Percentiles rank a stretch among this genome's conserved stretches.
phyloP scores from a whole-genome alignment of 31 red algal species.

The Asparagopsis taxiformis region DNA sequence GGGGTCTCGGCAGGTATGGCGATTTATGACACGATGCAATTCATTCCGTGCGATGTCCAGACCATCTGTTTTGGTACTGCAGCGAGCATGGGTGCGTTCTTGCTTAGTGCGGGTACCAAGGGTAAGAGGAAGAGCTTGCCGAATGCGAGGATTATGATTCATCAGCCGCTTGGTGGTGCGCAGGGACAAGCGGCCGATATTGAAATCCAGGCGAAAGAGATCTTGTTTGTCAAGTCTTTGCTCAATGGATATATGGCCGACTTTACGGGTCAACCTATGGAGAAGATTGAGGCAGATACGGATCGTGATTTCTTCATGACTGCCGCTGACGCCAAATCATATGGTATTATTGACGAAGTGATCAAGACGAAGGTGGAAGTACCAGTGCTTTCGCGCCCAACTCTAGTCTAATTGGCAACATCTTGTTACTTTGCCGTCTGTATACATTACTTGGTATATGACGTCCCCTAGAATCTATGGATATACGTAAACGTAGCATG shows the following conservation, averaged over 20 bases:
- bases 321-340: slow-evolving; percentile 88
- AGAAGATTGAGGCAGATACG: slow-evolving; percentile 93
- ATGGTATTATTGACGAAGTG: slow-evolving; percentile 98
- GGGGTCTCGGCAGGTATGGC: slow-evolving; percentile 91
- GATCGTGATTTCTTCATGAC: slow-evolving; percentile 99
- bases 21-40: slow-evolving; percentile 99
- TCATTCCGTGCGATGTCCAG: slow-evolving; percentile 93
- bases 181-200: slow-evolving; percentile 98
- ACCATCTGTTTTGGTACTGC: slow-evolving; percentile 97
- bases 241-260: slow-evolving; percentile 92
- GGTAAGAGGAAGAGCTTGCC: slow-evolving; percentile 96
- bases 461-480: background rate
- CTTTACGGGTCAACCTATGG: slow-evolving; percentile 85
- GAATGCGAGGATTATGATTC: slow-evolving; percentile 99
- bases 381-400: slow-evolving; percentile 67
- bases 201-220: slow-evolving; percentile 98
- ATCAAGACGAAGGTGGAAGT: slow-evolving; percentile 94
- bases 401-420: slow-evolving; percentile 50
- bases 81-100: slow-evolving; percentile 94
- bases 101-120: slow-evolving; percentile 96
- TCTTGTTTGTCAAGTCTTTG: slow-evolving; percentile 87
- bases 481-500: slow-evolving; percentile 20
- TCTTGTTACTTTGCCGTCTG: background rate
- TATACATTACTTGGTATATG: background rate
- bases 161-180: slow-evolving; percentile 97